Percentiles rank a stretch among this genome's conserved stretches.
These are phyloP conservation scores for Allomyces javanicus DNA, from an alignment of 192 early-diverging fungal species.

Conservation along the genomic window DNA sequence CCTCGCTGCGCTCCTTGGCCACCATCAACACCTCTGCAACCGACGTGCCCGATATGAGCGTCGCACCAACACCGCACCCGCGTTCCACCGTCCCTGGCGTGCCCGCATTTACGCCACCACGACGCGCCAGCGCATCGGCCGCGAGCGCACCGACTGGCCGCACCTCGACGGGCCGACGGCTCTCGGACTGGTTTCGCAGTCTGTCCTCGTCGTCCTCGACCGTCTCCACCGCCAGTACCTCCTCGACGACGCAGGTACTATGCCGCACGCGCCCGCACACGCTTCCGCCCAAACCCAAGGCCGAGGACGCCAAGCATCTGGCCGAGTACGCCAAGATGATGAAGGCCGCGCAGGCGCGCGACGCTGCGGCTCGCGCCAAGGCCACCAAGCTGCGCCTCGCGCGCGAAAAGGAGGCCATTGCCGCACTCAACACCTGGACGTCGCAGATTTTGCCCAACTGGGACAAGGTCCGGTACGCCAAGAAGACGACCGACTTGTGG, in stretches of 20 bases:
- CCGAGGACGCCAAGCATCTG: neutral
- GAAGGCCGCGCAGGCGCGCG: neutral
- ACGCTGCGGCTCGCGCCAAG: neutral
- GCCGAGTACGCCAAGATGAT: constrained; percentile 1
- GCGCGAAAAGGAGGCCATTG: neutral
- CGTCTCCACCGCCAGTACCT: neutral
- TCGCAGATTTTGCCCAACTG: neutral
- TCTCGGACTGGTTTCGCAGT: too few relatives aligned
- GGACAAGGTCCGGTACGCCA: neutral
- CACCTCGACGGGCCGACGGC: too few relatives aligned
- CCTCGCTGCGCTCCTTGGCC: too few relatives aligned
- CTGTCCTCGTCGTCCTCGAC: too few relatives aligned
- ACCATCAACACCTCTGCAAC: too few relatives aligned
- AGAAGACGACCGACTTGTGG: neutral
- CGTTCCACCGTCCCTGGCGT: too few relatives aligned
- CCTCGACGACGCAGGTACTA: neutral
- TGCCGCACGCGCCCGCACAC: neutral
- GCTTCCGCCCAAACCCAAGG: neutral
- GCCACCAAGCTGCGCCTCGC: neutral
- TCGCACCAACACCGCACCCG: too few relatives aligned
- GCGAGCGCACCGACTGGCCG: too few relatives aligned
- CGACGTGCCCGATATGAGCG: too few relatives aligned
- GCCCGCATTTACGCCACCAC: too few relatives aligned
- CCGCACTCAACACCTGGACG: neutral
- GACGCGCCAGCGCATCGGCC: too few relatives aligned